Conservation (phyloP, 2,329 filamentous ascomycete species). For the Alternaria panax region DNA sequence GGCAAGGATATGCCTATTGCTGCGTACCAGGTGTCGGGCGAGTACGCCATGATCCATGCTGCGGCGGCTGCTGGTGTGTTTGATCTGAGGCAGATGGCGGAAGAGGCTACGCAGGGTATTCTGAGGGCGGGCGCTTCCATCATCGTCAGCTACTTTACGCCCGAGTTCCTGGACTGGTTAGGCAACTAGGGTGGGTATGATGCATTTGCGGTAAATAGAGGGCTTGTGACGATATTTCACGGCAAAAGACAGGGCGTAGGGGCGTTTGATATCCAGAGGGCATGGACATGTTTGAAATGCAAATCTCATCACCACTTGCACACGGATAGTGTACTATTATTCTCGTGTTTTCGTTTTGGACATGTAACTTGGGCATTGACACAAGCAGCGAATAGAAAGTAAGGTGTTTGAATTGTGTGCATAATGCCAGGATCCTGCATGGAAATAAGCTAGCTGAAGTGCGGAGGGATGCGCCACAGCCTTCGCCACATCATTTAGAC, state of each 20-base stretch:
- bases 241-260: background rate
- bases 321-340: background rate
- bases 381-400: background rate
- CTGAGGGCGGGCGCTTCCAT: conserved; percentile 92
- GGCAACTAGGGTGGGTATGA: conserved; percentile 31
- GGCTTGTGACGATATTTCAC: background rate
- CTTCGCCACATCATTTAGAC: background rate
- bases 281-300: background rate
- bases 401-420: background rate
- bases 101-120: conserved; percentile 93
- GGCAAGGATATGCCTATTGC: conserved; percentile 91
- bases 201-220: too few relatives aligned
- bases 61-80: conserved; percentile 96
- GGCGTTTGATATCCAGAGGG: conserved; percentile 5
- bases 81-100: conserved; percentile 91
- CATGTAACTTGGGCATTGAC: background rate
- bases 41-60: conserved; percentile 98
- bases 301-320: background rate
- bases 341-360: background rate
- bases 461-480: background rate
- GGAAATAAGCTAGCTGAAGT: background rate
- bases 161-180: conserved; percentile 74
- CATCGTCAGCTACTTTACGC: conserved; percentile 92
- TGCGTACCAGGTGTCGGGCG: conserved; percentile 95
- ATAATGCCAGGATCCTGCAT: background rate